A percentile compares a stretch with the other conserved stretches of the same genome.
Conservation (phyloP, 768 basidiomycete species). For the Mycena crocata region DNA sequence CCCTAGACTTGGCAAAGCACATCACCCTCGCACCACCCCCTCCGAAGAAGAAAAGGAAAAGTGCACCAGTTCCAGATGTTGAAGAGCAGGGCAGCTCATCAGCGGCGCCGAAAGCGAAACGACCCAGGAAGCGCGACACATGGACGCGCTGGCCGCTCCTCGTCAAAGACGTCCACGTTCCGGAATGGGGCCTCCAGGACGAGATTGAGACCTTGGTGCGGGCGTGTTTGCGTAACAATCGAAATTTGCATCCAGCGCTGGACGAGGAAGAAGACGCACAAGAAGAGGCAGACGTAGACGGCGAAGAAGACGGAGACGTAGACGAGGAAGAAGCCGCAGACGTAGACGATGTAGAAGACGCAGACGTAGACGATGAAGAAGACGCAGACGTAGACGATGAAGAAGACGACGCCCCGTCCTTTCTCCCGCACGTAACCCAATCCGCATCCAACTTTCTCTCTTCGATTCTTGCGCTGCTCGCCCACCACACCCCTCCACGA, state of each 20-base stretch:
- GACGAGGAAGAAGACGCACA: constrained; percentile 37
- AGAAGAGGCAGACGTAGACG: not conserved
- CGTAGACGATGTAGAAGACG: no score
- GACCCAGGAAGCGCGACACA: constrained; percentile 51
- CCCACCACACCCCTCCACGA: constrained; percentile 65
- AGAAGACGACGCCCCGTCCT: constrained; percentile 45
- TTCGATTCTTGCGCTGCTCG: constrained; percentile 64
- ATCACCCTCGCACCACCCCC: constrained; percentile 52
- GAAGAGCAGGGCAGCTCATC: not conserved
- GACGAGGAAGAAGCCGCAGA: constrained; percentile 23
- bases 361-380: no score
- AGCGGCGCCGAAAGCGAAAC: not conserved
- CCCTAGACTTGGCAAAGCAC: constrained; percentile 66
- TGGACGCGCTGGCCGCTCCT: constrained; percentile 87
- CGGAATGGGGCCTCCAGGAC: constrained; percentile 79
- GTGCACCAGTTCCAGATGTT: not conserved
- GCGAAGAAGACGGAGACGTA: not conserved
- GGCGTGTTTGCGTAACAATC: constrained; percentile 44
- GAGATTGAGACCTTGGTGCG: constrained; percentile 67
- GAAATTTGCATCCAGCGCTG: constrained; percentile 35
- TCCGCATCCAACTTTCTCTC: constrained; percentile 60
- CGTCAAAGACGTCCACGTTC: constrained; percentile 66
- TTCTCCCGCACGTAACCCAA: constrained; percentile 52
- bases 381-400: not conserved
- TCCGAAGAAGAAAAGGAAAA: no score